Evolutionary conservation across 139 green algal genomes (phyloP), one percentile per base, ranked within the genome.

Genomic region (Pleodorina starrii): DNA sequence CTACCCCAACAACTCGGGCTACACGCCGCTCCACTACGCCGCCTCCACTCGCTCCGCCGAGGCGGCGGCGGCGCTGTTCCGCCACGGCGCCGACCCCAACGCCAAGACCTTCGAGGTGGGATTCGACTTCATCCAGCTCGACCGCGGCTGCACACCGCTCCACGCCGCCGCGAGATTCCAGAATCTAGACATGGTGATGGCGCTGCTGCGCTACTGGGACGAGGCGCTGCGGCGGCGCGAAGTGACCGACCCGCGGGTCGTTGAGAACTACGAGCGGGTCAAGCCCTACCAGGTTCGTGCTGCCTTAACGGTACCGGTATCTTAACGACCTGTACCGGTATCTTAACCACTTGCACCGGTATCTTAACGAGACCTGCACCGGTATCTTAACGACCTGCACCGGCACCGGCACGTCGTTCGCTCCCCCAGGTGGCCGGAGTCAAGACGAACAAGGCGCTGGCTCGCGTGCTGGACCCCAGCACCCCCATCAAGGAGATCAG

Each of bases 71-170:
- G 80, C 59, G 29, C 80, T 86, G 16, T 43, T 86, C 25, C 40
- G 81, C 1, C 60, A 78, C 29, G 81, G 81, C 60, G 81, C 81
- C 81, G 32, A 63, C n/a, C 81, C 60, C 81, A 87, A 77, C 81
- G 60, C 60, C 35, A 38, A 40, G 27, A 77, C 38, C 42, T 77
- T 59, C 21, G 29, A 36, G 7, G 21, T 25, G 16, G 81, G 81
- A 59, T 57, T 77, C 29, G 81, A 87, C 60, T 68, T 38, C n/a
- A 32, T 87, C 40, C 43, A 77, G 43, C 14, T 77, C 3, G 43
- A 75, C 16, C 57, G 51, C 1, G 81, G 81, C 81, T 68, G 60
- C 42, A 78, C 81, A 5, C 60, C 81, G 27, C 81, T 87, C 60
- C 81, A 87, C 59, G 14, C n/a, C 19, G 60, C 60, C 1, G 81